Base-by-base conservation (phyloP, 1,284 basidiomycete species). In the Austroboletus niveus region DNA sequence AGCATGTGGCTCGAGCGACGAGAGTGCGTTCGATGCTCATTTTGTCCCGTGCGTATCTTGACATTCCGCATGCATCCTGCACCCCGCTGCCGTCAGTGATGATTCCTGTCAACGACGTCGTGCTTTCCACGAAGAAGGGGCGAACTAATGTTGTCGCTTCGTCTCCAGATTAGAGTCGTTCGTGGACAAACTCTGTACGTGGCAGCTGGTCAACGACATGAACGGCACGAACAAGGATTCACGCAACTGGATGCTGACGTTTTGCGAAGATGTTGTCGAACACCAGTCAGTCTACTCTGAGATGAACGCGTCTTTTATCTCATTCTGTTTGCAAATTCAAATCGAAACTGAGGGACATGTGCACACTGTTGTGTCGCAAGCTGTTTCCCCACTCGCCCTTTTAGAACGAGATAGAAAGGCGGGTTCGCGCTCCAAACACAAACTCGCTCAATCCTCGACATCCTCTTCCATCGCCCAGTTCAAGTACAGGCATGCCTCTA, bases 221-320 rank as follows among this genome's bases (percentile, higher is more conserved):
- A 73, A 74, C 32, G 61, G 54, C 4, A 34, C 44, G 1, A 30
- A 42, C 10, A 55, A 52, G 8, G 74, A 77, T 20, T 74, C 79
- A 35, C 72, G 76, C 4, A 86, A 90, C 60, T 89, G 87, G 87
- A 84, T 82, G 70, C 87, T 89, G 61, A 53, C 61, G 1, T 89
- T 89, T 60, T 85, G 75, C 55, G 79, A 84, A 60, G 77, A 82
- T 35, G 60, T 85, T 42, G 80, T 89, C 14, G 82, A 86, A 59
- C 75, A 72, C 35, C 70, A 76, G 87, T 89, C 60, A 56, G 81
- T 73, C 8, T 34, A 15, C 40, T 29, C 38, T n/a, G 9, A 36
- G 36, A 22, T 42, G 8, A 54, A 31, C 39, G 1, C 2, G 6
- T 2, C 22, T 24, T 24, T 24, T 24, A 4, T 24, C 22, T 24